Evolutionary conservation across 192 early-diverging fungal genomes (phyloP), one percentile per base, ranked within the genome.

Genomic region (Cladochytrium replicatum): DNA sequence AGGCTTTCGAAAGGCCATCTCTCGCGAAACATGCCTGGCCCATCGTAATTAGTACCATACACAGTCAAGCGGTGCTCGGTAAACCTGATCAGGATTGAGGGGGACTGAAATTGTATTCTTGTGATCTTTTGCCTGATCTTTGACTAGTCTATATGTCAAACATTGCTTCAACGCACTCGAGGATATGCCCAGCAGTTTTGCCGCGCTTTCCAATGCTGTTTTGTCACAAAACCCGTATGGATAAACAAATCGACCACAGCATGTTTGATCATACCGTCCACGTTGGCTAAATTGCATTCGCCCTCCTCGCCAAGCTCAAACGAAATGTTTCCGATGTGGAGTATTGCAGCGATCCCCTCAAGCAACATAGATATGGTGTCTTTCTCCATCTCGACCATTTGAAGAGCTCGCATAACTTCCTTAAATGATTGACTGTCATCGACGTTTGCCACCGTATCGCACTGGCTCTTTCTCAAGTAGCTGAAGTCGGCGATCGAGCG

Each of bases 291-390:
- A 30, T 21, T 39, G 46, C 9, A 19, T 8, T 15, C 21, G 7
- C 79, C 85, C 24, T 77, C 72, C 42, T 73, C 73, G 31, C 72
- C 72, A 55, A 85, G 85, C 15, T 45, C 63, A 65, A 95, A 95
- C 54, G 78, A 67, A 17, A 89, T 68, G 56, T 94, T 94, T 42
- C 91, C 91, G 23, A 94, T 60, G 84, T 92, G 91, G 55, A 94
- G 74, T 50, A 94, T 80, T 29, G 83, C 82, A 4, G 91, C 85
- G 23, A 95, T 60, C 64, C 90, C 84, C 44, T 81, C 72, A 59
- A 88, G 82, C 39, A 94, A 87, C 28, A 79, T 72, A 53, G 75
- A 71, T 57, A 85, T 79, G 50, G 86, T 84, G 11, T 67, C 61
- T 28, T 76, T 66, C 11, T 75, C 55, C 17, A 94, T 64, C 6